Base-by-base conservation (phyloP, 352 stramenopile species). In the Globisporangium cederbergense region DNA sequence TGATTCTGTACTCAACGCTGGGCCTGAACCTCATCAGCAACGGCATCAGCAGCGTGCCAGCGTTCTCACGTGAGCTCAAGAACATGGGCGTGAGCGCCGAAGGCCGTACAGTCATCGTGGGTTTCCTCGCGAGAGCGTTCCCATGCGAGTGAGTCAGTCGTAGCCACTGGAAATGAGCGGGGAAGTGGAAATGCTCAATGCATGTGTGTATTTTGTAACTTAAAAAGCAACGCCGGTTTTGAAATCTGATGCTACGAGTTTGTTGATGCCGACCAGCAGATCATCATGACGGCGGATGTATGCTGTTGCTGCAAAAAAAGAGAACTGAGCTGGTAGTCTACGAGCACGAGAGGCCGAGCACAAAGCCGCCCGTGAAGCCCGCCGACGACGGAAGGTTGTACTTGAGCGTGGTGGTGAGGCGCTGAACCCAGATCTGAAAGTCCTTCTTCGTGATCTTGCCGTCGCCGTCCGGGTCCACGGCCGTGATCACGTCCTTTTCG, bases 21-120 rank as follows among this genome's bases (percentile, higher is more conserved):
- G 86, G 86, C 3, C 81, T 95, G 14, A 92, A 93, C 47, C 78
- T 95, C 61, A 91, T 95, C 64, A 88, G 81, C 73, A 91, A 91
- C 56, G 83, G 86, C 58, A 91, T 90, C 62, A 91, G 79, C 62
- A 92, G 81, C 56, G 86, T 95, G 22, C 79, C 84, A 43, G 75
- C 84, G 25, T 95, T 91, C 63, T 93, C 84, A 11, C 71, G 86
- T 18, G 86, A 95, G 67, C 79, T 95, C 46, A 89, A 90, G 52
- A 82, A 64, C 58, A 83, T 93, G 73, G 80, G 81, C 20, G 79
- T 93, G 16, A 86, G 71, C 59, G 75, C 83, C 20, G 79, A 91
- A 42, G 83, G 89, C 50, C 81, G 86, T 11, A 86, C 86, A 4
- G 77, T 95, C 52, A 84, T 95, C 47, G 80, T 91, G 14, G 78